Base-by-base conservation (phyloP, 208 protist genomes). In the Trypanosoma mega region DNA sequence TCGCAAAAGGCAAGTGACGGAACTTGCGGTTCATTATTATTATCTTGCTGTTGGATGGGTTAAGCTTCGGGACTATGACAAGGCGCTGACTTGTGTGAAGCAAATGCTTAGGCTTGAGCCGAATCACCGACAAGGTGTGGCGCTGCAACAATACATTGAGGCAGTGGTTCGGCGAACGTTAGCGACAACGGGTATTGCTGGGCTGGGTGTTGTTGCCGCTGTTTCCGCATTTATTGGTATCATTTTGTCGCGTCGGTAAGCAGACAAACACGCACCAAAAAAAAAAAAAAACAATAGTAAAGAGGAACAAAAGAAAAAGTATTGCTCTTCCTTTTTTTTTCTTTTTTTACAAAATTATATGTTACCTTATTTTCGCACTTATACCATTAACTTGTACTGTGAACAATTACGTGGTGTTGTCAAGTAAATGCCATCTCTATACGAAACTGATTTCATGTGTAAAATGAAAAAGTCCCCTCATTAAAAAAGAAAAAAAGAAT, bases 21-120 rank as follows among this genome's bases (percentile, higher is more conserved):
- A 82, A 62, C 36, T 88, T n/a, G 59, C 63, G 5, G 46, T 85
- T 21, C 77, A 82, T 45, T 69, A 90, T 63, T 94, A 90, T 55
- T 86, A 94, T 61, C 67, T 94, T 18, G 54, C 75, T 5, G 44
- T 94, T 14, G 87, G 84, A 31, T 88, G 75, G 74, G 82, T 87
- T 29, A 94, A 94, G 55, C 74, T 92, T 27, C 67, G 57, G 12
- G 54, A 79, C 16, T 74, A 83, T 23, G 62, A 86, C 8, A 79
- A 77, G 56, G 84, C 84, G 1, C 63, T 68, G 30, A 74, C 74
- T 24, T 91, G 68, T 53, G 60, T 84, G 8, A 65, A 69, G 23
- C 78, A 77, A 47, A 78, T 82, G 77, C 74, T 92, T 45, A 51
- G 72, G 37, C 50, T 88, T 29, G 41, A 57, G 2, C 84, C 82